Percentiles rank a stretch among this genome's conserved stretches.
phyloP scores from a whole-genome alignment of 441 rosid species.

The Gossypium davidsonii region DNA sequence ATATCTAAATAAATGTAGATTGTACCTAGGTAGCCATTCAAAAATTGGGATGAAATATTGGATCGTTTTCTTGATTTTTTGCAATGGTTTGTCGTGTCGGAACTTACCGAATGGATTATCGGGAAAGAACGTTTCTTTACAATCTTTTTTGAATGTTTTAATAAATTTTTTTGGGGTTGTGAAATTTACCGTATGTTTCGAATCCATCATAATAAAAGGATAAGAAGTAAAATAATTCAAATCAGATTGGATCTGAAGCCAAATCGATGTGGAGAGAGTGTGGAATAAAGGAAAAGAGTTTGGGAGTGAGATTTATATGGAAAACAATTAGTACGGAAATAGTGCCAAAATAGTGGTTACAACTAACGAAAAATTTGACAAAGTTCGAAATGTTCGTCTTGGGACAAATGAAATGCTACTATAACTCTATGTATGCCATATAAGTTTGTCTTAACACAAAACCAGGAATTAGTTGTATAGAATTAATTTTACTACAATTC shows the following conservation, averaged over 20 bases:
- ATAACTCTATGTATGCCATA: background rate
- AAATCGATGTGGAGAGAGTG: background rate
- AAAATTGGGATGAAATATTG: constrained; percentile 71
- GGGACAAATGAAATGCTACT: background rate
- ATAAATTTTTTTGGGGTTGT: constrained; percentile 38
- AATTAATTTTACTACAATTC: no score
- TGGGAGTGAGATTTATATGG: constrained; percentile 3
- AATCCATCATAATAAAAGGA: background rate
- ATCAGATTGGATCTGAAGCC: background rate
- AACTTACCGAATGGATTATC: constrained; percentile 73
- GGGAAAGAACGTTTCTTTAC: constrained; percentile 68
- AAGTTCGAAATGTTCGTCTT: background rate
- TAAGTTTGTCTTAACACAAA: no score
- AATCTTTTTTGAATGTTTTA: constrained; percentile 35
- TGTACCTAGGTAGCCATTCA: constrained; percentile 69
- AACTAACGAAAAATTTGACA: background rate
- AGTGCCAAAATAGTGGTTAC: background rate
- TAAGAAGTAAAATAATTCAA: background rate
- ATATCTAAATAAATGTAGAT: constrained; percentile 33
- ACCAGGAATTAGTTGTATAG: no score
- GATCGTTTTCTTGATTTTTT: constrained; percentile 25
- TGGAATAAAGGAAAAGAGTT: background rate
- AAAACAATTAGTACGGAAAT: background rate
- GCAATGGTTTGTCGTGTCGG: constrained; percentile 19
- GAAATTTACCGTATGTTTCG: constrained; percentile 41